Percentiles rank a stretch among this genome's conserved stretches.
These are phyloP conservation scores for Epichloe glyceriae DNA, from an alignment of 2,329 filamentous ascomycete genomes.

Conservation along the genomic window DNA sequence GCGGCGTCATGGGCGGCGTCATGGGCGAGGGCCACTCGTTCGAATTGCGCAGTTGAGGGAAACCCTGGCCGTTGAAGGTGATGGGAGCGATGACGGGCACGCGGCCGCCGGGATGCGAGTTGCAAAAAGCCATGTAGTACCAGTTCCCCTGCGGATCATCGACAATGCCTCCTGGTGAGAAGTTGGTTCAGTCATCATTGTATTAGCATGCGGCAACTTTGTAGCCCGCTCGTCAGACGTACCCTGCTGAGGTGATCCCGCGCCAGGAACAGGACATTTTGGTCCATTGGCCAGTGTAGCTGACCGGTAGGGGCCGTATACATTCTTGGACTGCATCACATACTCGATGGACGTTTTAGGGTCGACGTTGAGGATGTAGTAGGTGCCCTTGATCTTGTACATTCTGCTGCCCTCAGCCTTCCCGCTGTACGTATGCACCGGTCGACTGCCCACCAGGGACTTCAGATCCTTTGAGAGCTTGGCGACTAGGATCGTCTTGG, in stretches of 20 bases:
- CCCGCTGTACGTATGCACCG: background rate
- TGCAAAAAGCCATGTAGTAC: background rate
- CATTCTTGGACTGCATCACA: background rate
- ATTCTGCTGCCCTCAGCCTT: background rate
- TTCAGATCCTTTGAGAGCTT: background rate
- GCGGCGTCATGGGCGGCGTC: background rate
- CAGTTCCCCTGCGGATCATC: background rate
- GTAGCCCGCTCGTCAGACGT: background rate
- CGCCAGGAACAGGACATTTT: background rate
- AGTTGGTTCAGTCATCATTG: background rate
- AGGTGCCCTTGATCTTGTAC: constrained; percentile 1
- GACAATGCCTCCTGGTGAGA: background rate
- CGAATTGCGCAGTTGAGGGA: background rate
- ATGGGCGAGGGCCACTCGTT: background rate
- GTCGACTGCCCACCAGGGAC: background rate
- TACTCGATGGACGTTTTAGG: background rate
- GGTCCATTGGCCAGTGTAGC: background rate
- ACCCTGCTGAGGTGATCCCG: background rate
- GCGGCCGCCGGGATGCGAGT: background rate
- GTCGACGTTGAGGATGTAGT: background rate
- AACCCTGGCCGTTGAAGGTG: background rate
- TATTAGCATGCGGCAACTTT: background rate
- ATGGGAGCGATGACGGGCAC: background rate
- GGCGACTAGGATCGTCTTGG: background rate
- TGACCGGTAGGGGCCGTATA: background rate